These are phyloP conservation scores for Parietaria judaica DNA, from an alignment of 306 rosid genomes.

Conservation along the genomic window DNA sequence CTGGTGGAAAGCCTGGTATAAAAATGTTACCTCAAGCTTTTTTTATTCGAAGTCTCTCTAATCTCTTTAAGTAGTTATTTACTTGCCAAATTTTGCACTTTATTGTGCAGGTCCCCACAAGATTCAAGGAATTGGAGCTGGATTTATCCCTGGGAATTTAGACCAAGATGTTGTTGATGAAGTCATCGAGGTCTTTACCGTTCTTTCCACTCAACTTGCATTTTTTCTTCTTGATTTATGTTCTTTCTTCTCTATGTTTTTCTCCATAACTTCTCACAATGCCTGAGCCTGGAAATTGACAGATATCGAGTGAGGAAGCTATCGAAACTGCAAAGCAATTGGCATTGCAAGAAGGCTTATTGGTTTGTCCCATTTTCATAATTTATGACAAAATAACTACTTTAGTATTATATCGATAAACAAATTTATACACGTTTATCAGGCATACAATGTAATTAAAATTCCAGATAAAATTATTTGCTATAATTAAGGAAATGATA, in stretches of 20 bases:
- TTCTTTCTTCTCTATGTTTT: constrained; percentile 8
- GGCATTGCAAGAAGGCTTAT: constrained; percentile 97
- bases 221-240: not conserved
- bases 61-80: constrained; percentile 5
- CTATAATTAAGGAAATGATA: no score
- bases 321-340: constrained; percentile 86
- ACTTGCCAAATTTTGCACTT: constrained; percentile 14
- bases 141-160: constrained; percentile 91
- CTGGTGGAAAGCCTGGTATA: constrained; percentile 96
- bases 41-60: not conserved
- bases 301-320: constrained; percentile 89
- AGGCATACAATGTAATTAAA: no score
- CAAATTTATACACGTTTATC: not conserved
- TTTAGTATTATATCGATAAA: not conserved
- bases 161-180: constrained; percentile 80
- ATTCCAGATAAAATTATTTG: no score
- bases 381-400: not conserved
- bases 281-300: constrained; percentile 45
- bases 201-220: not conserved
- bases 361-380: constrained; percentile 46
- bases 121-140: constrained; percentile 99
- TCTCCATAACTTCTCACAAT: constrained; percentile 8
- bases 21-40: constrained; percentile 20
- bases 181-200: constrained; percentile 55
- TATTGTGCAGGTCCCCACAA: constrained; percentile 86